These are phyloP conservation scores for Adenanthera pavonina DNA, from an alignment of 306 rosid species.

Conservation along the genomic window DNA sequence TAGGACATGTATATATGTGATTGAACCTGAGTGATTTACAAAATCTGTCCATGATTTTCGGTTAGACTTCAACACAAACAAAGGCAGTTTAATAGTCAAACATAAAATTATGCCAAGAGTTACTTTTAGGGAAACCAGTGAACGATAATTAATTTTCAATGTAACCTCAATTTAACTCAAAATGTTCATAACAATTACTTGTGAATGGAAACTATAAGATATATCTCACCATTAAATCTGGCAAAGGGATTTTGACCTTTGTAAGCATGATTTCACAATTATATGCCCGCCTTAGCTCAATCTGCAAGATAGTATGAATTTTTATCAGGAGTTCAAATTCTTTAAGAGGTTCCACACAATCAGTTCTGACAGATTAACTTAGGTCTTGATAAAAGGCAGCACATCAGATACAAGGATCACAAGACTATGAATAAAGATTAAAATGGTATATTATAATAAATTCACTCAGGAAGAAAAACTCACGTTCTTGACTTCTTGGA, in stretches of 20 bases:
- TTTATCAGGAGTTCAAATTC: slow-evolving; percentile 36
- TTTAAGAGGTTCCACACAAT: slow-evolving; percentile 10
- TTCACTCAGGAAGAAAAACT: slow-evolving; percentile 29
- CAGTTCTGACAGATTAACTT: slow-evolving; percentile 21
- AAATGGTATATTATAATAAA: slow-evolving; percentile 6
- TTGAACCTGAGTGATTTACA: slow-evolving; percentile 5
- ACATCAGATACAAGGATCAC: slow-evolving; percentile 3
- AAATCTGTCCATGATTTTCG: neutral
- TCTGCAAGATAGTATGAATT: slow-evolving; percentile 61
- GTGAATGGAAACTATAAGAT: slow-evolving; percentile 28
- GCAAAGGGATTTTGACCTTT: slow-evolving; percentile 91
- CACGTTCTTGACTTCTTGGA: neutral
- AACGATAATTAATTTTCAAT: slow-evolving; percentile 6
- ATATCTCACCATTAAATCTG: slow-evolving; percentile 88
- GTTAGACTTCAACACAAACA: neutral
- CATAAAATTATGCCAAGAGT: slow-evolving; percentile 26
- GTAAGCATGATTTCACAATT: slow-evolving; percentile 99
- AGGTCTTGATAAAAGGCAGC: slow-evolving; percentile 20
- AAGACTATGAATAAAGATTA: slow-evolving; percentile 24
- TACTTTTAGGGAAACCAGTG: slow-evolving; percentile 1
- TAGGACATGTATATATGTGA: slow-evolving; percentile 10
- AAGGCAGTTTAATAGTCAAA: slow-evolving; percentile 13
- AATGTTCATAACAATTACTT: slow-evolving; percentile 29
- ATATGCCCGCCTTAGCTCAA: slow-evolving; percentile 95
- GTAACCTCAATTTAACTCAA: slow-evolving; percentile 37